These are phyloP conservation scores for Scenedesmus sp. DNA, from an alignment of 163 green algal species.

Conservation along the genomic window DNA sequence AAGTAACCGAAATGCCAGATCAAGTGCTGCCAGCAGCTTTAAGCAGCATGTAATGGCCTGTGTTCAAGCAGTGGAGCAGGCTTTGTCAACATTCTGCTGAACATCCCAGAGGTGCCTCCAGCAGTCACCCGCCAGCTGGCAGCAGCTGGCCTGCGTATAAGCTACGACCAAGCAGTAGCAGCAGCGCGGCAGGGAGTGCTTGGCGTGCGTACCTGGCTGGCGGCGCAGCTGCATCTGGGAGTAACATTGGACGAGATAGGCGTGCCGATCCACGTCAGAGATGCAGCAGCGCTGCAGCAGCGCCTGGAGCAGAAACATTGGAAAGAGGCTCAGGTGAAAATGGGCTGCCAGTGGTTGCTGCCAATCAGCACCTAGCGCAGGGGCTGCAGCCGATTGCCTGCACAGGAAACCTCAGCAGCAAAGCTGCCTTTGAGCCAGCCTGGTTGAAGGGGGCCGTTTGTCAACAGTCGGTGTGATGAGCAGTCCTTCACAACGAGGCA, in stretches of 20 bases:
- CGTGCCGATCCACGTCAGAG: not conserved
- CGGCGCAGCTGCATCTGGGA: not conserved
- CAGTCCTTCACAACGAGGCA: no score
- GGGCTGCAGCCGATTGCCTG: no score
- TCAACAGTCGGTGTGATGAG: no score
- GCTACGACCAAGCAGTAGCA: not conserved
- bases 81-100: not conserved
- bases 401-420: no score
- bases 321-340: not conserved
- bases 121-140: not conserved
- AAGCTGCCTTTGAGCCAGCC: no score
- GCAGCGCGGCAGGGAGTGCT: not conserved
- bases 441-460: no score
- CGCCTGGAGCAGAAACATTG: not conserved
- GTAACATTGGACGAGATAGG: not conserved
- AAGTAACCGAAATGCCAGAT: not conserved
- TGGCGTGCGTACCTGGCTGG: not conserved
- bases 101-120: not conserved
- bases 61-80: not conserved
- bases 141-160: not conserved
- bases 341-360: no score
- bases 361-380: no score
- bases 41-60: not conserved
- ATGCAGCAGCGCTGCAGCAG: not conserved
- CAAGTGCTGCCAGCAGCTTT: not conserved